Evolutionary conservation across 345 rosid species (phyloP).

Genomic region (Mallotus nudiflorus): DNA sequence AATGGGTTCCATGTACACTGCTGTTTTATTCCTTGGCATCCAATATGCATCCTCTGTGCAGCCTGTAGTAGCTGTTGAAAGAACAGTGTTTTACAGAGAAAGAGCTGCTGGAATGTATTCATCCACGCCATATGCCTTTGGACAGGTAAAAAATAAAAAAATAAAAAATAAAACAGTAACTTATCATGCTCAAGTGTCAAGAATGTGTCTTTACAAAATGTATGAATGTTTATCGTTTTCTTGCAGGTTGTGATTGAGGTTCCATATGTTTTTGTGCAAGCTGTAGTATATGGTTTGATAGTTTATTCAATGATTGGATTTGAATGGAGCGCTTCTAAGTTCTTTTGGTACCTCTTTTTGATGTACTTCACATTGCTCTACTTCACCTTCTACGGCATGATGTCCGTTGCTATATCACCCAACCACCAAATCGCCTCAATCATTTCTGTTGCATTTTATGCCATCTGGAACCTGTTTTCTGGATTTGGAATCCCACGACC

Average conservation of each 20-base stretch:
- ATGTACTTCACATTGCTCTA: slow-evolving; percentile 21
- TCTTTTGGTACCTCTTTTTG: slow-evolving; percentile 23
- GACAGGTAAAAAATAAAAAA: slow-evolving; percentile 39
- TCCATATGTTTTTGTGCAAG: slow-evolving; percentile 22
- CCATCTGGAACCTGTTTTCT: slow-evolving; percentile 20
- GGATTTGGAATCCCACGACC: slow-evolving; percentile 18
- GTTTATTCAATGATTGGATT: slow-evolving; percentile 18
- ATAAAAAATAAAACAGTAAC: no score
- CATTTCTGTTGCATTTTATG: slow-evolving; percentile 20
- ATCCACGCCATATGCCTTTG: slow-evolving; percentile 62
- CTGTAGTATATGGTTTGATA: slow-evolving; percentile 13
- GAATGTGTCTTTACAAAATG: not conserved
- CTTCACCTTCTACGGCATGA: slow-evolving; percentile 28
- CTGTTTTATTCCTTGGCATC: slow-evolving; percentile 63
- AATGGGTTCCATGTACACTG: slow-evolving; percentile 74
- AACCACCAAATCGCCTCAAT: slow-evolving; percentile 17
- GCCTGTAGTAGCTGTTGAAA: slow-evolving; percentile 59
- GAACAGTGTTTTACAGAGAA: slow-evolving; percentile 72
- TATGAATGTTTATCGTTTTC: not conserved
- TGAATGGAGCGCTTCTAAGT: slow-evolving; percentile 12
- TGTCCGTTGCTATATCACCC: slow-evolving; percentile 15
- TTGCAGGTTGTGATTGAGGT: slow-evolving; percentile 20
- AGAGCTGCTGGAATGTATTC: slow-evolving; percentile 83
- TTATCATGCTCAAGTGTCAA: no score
- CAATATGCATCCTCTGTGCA: slow-evolving; percentile 56